Evolutionary conservation across 1,284 basidiomycete genomes (phyloP), one percentile per base, ranked within the genome.

Genomic region (Melampsora abietis-canadensis): DNA sequence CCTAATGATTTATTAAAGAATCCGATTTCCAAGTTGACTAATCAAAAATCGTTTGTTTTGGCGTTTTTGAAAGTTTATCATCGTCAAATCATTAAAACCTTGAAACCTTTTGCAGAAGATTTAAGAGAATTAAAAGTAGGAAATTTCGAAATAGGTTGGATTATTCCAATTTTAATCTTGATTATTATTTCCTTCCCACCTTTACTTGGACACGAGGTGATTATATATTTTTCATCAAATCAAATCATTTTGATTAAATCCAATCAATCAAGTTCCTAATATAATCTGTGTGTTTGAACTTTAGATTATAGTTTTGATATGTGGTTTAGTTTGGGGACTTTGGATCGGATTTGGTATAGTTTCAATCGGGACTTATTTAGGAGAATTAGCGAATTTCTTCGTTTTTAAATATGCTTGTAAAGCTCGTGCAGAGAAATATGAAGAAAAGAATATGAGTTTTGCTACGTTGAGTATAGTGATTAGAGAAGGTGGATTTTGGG

Each of bases 131-230:
- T 68, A 10, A 54, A 67, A 34, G 37, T 67, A 15, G 54, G 54
- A 17, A n/a, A 51, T 4, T 24, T 67, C 4, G 65, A 73, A n/a
- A 79, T 74, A 14, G 81, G 81, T 6, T 83, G 80, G 78, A 51
- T 79, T 21, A 78, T 82, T 8, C 82, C 82, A 2, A 80, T 81
- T 31, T 78, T 78, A 8, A 78, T 82, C 27, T 79, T 84, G 40
- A 79, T 83, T 74, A 79, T 83, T 44, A 77, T 84, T 63, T 81
- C 80, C 12, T 83, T 84, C 77, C 83, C 83, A 0, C 83, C 83
- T 0, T 77, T 84, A 0, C 81, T 82, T 57, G 82, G 82, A 10
- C 81, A 81, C 64, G 81, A 81, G 30, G 30, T 69, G n/a, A 65
- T 65, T 31, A 76, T 30, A 51, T 5, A 48, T 19, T 31, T 5